phyloP scores from a whole-genome alignment of 1,284 basidiomycete genomes.

The Trametes polyzona region DNA sequence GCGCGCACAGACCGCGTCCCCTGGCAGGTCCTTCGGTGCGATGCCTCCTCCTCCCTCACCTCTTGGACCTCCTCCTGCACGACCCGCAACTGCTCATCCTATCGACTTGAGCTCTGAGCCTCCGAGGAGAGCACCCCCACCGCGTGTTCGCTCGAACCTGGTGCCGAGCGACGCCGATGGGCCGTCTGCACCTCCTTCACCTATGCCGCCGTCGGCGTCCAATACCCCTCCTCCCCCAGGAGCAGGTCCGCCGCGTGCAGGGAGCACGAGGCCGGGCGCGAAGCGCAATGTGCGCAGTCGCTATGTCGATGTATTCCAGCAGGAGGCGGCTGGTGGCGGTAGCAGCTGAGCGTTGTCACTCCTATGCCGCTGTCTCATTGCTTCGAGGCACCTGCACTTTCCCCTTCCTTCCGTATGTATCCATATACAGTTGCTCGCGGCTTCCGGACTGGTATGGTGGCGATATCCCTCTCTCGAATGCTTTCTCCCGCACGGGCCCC shows the following conservation, averaged over 20 bases:
- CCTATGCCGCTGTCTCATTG: constrained; percentile 3
- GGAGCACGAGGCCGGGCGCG: constrained; percentile 63
- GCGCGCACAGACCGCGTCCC: constrained; percentile 82
- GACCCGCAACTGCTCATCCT: constrained; percentile 57
- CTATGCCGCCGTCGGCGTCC: constrained; percentile 32
- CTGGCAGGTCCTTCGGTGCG: constrained; percentile 46
- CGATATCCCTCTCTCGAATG: constrained; percentile 10
- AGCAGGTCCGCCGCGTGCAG: constrained; percentile 49
- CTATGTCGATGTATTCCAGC: constrained; percentile 87
- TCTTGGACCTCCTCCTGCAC: constrained; percentile 51
- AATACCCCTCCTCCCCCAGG: constrained; percentile 42
- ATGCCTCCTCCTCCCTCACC: constrained; percentile 31
- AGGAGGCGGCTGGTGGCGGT: constrained; percentile 41
- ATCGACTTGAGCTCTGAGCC: constrained; percentile 59
- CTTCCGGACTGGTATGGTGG: constrained; percentile 9
- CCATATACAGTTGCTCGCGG: constrained; percentile 6
- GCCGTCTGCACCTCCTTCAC: constrained; percentile 31
- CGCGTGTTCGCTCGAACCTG: constrained; percentile 68
- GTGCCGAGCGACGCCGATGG: constrained; percentile 51
- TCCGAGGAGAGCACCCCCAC: constrained; percentile 48
- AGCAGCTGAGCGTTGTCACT: constrained; percentile 12
- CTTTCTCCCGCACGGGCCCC: constrained; percentile 13
- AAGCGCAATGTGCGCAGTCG: constrained; percentile 80
- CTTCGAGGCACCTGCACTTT: neutral
- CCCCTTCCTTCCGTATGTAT: constrained; percentile 14